phyloP scores from a whole-genome alignment of 148 eudicot genomes.

The Tetragonia tetragonoides region DNA sequence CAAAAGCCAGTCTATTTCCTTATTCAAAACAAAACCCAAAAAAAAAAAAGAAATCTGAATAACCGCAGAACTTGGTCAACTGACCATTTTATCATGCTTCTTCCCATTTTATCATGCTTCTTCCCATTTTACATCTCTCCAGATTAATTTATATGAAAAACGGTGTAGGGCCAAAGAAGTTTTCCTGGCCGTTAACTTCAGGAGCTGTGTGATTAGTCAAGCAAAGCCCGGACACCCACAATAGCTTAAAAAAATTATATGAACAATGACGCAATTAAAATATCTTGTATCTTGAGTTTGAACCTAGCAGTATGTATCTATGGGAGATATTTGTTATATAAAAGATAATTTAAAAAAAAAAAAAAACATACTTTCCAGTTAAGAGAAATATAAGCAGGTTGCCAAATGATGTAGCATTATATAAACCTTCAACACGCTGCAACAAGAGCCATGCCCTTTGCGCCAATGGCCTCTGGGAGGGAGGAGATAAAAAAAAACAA shows the following conservation, averaged over 20 bases:
- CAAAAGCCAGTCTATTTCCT: neutral
- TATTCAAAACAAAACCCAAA: too few relatives aligned
- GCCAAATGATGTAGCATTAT: conserved; percentile 82
- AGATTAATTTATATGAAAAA: conserved; percentile 1
- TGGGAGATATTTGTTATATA: neutral
- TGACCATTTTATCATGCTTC: neutral
- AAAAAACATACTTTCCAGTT: conserved; percentile 71
- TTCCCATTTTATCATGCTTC: neutral
- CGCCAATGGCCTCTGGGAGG: conserved; percentile 66
- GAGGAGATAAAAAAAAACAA: neutral
- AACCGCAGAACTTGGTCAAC: neutral
- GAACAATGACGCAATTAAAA: neutral
- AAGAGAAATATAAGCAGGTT: conserved; percentile 87
- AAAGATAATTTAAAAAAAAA: neutral
- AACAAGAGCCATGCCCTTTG: conserved; percentile 80
- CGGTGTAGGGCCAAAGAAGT: too few relatives aligned
- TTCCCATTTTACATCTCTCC: neutral
- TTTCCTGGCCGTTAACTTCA: too few relatives aligned
- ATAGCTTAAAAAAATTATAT: too few relatives aligned
- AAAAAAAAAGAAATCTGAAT: neutral
- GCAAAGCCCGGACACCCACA: too few relatives aligned
- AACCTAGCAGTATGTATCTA: neutral
- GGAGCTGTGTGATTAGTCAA: too few relatives aligned
- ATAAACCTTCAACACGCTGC: conserved; percentile 87
- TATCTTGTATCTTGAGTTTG: neutral